Evolutionary conservation across 2,329 filamentous ascomycete genomes (phyloP).

Genomic region (Coniosporium tulheliwenetii): DNA sequence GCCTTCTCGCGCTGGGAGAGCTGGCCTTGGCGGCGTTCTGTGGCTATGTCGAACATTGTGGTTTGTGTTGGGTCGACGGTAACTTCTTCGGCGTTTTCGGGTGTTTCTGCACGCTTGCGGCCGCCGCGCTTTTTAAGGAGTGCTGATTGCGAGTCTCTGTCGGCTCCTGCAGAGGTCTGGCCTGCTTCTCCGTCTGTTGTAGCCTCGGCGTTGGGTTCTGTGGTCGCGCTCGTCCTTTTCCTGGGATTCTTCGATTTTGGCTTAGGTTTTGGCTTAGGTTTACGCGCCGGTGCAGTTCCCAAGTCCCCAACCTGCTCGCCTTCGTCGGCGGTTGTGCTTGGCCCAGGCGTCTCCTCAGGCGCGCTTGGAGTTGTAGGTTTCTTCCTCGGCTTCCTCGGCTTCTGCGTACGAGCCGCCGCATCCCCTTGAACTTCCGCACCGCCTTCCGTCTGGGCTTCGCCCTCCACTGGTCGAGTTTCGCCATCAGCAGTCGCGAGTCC

Average conservation of each 20-base stretch:
- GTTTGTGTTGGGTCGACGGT: constrained; percentile 48
- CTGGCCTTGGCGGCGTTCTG: constrained; percentile 44
- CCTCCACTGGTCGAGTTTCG: too few species aligned
- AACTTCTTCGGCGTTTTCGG: constrained; percentile 46
- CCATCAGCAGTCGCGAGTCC: too few species aligned
- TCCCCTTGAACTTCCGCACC: constrained; percentile 1
- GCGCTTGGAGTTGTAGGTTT: background rate
- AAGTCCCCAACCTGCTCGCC: constrained; percentile 1
- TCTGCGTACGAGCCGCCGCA: background rate
- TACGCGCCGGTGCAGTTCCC: background rate
- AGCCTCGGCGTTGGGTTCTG: constrained; percentile 9
- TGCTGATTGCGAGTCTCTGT: too few species aligned
- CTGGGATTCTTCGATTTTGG: background rate
- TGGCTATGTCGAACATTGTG: constrained; percentile 59
- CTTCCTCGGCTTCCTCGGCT: constrained; percentile 1
- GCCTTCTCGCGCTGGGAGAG: constrained; percentile 60
- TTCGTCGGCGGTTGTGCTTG: background rate
- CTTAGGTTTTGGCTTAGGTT: constrained; percentile 4
- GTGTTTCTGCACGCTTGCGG: constrained; percentile 34
- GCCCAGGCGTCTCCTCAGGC: too few species aligned
- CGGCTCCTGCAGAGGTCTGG: background rate
- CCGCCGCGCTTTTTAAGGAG: constrained; percentile 4
- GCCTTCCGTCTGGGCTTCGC: too few species aligned
- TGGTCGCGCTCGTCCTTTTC: constrained; percentile 3
- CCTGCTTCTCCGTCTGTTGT: constrained; percentile 4